phyloP scores from a whole-genome alignment of 139 green algal genomes.

The Nannochloris sp. region DNA sequence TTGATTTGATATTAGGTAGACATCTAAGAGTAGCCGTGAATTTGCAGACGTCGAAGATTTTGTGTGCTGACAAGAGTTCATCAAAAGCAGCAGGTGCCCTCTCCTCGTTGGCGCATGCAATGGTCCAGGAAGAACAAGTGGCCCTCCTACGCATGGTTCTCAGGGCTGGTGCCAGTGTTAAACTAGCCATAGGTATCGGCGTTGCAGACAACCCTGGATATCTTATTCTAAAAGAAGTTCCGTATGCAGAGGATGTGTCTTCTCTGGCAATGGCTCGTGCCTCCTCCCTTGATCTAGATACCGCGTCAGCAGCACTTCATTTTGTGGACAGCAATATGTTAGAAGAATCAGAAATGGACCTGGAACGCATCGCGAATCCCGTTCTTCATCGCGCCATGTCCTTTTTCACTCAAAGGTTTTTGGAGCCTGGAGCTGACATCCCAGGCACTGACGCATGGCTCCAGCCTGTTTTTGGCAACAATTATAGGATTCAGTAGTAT shows the following conservation, averaged over 20 bases:
- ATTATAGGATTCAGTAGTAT: background rate
- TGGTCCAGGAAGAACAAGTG: background rate
- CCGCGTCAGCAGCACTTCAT: background rate
- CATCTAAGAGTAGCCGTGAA: too few species aligned
- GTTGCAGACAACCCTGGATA: background rate
- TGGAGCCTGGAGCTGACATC: background rate
- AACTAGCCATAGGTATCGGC: background rate
- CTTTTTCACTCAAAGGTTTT: background rate
- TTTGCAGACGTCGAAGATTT: background rate
- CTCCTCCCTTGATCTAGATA: background rate
- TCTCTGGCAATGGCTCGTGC: background rate
- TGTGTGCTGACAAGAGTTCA: constrained; percentile 19
- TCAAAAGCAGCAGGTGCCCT: background rate
- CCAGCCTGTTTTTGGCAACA: background rate
- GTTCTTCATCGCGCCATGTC: background rate
- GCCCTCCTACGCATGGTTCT: constrained; percentile 13
- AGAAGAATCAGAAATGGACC: background rate
- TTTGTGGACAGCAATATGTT: background rate
- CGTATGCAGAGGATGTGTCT: background rate
- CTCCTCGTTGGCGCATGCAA: constrained; percentile 9
- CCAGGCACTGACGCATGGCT: background rate
- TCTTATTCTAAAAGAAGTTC: background rate
- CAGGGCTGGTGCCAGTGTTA: background rate
- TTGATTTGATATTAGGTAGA: background rate
- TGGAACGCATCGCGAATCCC: background rate